phyloP scores from a whole-genome alignment of 2,329 filamentous ascomycete genomes.

The Ophiostoma novo-ulmi region DNA sequence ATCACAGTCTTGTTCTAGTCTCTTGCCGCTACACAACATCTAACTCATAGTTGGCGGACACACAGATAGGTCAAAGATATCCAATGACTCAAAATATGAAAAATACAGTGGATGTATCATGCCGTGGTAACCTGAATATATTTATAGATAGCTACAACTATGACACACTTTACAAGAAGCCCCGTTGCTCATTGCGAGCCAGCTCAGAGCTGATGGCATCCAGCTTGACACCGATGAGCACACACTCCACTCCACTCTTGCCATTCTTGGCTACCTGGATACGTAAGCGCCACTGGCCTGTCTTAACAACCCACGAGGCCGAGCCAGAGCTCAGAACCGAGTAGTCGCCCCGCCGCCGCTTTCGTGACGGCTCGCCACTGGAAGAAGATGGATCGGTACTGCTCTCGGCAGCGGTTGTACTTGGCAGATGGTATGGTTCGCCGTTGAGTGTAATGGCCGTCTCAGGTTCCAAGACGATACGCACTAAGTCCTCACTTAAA shows the following conservation, averaged over 20 bases:
- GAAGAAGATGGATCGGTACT: constrained; percentile 23
- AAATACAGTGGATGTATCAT: too few species aligned
- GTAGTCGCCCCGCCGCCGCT: constrained; percentile 37
- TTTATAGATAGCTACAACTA: too few species aligned
- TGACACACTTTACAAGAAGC: constrained; percentile 48
- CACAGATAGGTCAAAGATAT: too few species aligned
- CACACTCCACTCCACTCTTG: constrained; percentile 59
- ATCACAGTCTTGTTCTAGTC: too few species aligned
- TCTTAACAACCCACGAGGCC: constrained; percentile 59
- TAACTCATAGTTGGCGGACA: too few species aligned
- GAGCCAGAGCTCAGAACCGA: constrained; percentile 31
- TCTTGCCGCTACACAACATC: too few species aligned
- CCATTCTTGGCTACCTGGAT: constrained; percentile 52
- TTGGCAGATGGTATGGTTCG: constrained; percentile 37
- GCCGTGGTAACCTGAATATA: too few species aligned
- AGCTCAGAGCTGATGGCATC: constrained; percentile 64
- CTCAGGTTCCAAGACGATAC: constrained; percentile 56
- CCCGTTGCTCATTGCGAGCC: constrained; percentile 59
- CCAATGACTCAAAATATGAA: too few species aligned
- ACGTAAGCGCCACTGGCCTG: constrained; percentile 66
- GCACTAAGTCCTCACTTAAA: constrained; percentile 64
- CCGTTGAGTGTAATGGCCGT: constrained; percentile 57
- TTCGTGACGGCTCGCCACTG: constrained; percentile 27
- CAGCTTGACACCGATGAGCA: constrained; percentile 70
- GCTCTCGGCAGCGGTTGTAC: neutral